Conservation (phyloP, 2,329 filamentous ascomycete species). For the Talaromyces sp. region DNA sequence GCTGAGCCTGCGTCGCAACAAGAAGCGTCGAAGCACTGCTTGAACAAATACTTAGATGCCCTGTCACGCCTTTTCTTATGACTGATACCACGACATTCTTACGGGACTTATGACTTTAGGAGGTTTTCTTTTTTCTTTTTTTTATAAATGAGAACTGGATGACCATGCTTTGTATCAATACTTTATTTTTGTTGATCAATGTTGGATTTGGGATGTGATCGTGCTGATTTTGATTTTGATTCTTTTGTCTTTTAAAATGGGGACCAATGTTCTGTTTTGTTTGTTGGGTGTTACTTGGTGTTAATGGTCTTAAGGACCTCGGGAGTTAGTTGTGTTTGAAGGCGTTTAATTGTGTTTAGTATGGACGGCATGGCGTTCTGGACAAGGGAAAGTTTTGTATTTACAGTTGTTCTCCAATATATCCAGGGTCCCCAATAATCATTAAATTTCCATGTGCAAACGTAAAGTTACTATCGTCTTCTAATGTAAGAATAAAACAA, state of each 20-base stretch:
- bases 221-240: too few species aligned
- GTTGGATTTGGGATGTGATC: too few species aligned
- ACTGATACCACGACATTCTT: slow-evolving; percentile 6
- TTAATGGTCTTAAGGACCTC: too few species aligned
- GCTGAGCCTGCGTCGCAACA: slow-evolving; percentile 31
- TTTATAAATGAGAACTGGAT: not conserved
- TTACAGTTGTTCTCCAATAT: not conserved
- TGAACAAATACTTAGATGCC: slow-evolving; percentile 1
- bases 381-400: not conserved
- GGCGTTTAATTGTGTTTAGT: not conserved
- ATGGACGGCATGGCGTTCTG: not conserved
- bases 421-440: too few species aligned
- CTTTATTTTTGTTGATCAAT: not conserved
- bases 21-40: slow-evolving; percentile 20
- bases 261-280: not conserved
- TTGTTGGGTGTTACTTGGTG: too few species aligned
- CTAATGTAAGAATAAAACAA: too few species aligned
- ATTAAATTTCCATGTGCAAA: too few species aligned
- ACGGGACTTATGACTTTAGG: not conserved
- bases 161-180: not conserved
- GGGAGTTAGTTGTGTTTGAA: too few species aligned
- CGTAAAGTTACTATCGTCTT: too few species aligned
- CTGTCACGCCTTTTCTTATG: not conserved
- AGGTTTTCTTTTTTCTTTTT: not conserved
- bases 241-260: not conserved